These are phyloP conservation scores for Jackrogersella minutella DNA, from an alignment of 495 filamentous ascomycete species.

Conservation along the genomic window DNA sequence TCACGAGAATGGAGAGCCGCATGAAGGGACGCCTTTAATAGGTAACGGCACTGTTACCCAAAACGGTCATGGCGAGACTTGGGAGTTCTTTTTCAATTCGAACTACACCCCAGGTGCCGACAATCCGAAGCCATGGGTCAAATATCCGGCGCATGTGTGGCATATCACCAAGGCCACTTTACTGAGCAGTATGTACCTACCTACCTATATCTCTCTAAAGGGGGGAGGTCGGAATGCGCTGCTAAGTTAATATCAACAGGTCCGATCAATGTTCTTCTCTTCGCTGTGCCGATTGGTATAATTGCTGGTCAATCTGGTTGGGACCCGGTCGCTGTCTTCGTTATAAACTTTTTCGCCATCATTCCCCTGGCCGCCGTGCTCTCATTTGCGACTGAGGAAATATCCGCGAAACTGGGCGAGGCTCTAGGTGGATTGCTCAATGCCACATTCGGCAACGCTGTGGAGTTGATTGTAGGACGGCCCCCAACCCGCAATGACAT, in stretches of 20 bases:
- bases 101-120: constrained; percentile 56
- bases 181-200: constrained; percentile 59
- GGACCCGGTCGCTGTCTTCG: constrained; percentile 80
- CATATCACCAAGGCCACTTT: constrained; percentile 62
- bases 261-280: constrained; percentile 84
- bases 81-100: constrained; percentile 56
- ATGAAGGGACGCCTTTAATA: constrained; percentile 50
- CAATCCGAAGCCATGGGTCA: constrained; percentile 60
- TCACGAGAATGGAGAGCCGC: constrained; percentile 32
- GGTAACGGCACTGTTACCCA: constrained; percentile 15
- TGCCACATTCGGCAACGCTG: constrained; percentile 96
- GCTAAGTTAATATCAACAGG: constrained; percentile 47
- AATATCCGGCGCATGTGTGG: constrained; percentile 62
- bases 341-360: constrained; percentile 94
- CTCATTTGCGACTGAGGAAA: constrained; percentile 95
- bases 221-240: neutral
- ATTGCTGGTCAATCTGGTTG: constrained; percentile 74
- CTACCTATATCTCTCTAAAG: too few species aligned
- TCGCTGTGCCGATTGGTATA: constrained; percentile 92
- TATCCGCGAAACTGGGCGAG: constrained; percentile 83
- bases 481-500: constrained; percentile 26
- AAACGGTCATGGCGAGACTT: constrained; percentile 39
- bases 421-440: constrained; percentile 93
- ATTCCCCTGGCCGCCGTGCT: constrained; percentile 90
- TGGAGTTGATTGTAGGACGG: constrained; percentile 89